A percentile compares a stretch with the other conserved stretches of the same genome.
Conservation (phyloP, 1,284 basidiomycete genomes). For the Ganoderma lingzhi region DNA sequence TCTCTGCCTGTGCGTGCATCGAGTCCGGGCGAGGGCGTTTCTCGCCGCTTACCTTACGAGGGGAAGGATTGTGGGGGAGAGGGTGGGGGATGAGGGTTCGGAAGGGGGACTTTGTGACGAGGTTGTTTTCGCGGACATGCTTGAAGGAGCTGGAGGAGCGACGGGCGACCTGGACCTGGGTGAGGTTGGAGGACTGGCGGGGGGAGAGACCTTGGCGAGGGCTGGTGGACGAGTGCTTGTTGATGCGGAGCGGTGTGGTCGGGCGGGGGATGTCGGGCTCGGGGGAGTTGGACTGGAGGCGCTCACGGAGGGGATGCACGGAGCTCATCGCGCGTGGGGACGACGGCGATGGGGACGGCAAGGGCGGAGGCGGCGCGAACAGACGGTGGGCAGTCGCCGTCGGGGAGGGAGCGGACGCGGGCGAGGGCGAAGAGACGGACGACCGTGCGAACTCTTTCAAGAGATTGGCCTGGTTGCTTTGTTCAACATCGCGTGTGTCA, state of each 20-base stretch:
- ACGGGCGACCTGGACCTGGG: constrained; percentile 60
- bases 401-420: neutral
- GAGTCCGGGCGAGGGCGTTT: constrained; percentile 74
- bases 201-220: constrained; percentile 61
- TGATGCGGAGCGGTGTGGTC: constrained; percentile 70
- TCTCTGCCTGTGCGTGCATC: constrained; percentile 74
- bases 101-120: constrained; percentile 92
- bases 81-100: constrained; percentile 62
- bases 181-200: constrained; percentile 35
- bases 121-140: constrained; percentile 81
- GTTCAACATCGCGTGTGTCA: constrained; percentile 32
- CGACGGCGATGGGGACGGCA: constrained; percentile 24
- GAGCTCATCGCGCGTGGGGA: constrained; percentile 40
- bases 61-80: constrained; percentile 45
- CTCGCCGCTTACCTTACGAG: constrained; percentile 73
- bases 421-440: constrained; percentile 3
- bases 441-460: constrained; percentile 30
- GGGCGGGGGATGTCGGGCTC: constrained; percentile 50
- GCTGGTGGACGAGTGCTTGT: constrained; percentile 61
- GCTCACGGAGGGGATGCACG: constrained; percentile 58
- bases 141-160: constrained; percentile 85
- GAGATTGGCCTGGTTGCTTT: constrained; percentile 13
- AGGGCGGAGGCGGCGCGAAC: constrained; percentile 11
- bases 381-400: neutral
- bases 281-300: constrained; percentile 68